A percentile compares a stretch with the other conserved stretches of the same genome.
Conservation (phyloP, 192 early-diverging fungal species). For the Coemansia sp. region DNA sequence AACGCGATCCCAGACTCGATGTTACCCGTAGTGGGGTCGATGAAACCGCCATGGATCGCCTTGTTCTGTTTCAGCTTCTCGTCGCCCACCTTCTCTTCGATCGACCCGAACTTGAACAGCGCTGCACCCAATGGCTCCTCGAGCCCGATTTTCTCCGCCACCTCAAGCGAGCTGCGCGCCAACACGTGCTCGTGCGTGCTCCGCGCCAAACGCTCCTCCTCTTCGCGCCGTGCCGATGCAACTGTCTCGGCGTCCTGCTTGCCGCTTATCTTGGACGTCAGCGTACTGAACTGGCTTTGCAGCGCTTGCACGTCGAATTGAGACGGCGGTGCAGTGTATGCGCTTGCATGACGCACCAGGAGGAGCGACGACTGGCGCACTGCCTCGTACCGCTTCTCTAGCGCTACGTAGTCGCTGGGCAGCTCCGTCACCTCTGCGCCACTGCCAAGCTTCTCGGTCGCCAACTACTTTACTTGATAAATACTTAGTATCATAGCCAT, state of each 20-base stretch:
- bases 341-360: constrained; percentile 72
- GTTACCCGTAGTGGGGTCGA: constrained; percentile 69
- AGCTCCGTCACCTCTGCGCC: constrained; percentile 86
- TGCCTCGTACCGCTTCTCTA: constrained; percentile 66
- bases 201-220: constrained; percentile 41
- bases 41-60: constrained; percentile 70
- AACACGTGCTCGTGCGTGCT: constrained; percentile 75
- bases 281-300: constrained; percentile 60
- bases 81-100: constrained; percentile 83
- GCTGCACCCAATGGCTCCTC: constrained; percentile 88
- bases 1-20: constrained; percentile 73
- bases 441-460: constrained; percentile 82
- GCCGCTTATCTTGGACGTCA: constrained; percentile 48
- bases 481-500: not conserved
- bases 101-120: constrained; percentile 80
- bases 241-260: constrained; percentile 59
- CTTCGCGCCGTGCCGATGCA: constrained; percentile 41
- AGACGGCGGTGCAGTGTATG: constrained; percentile 70
- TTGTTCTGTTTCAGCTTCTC: constrained; percentile 74
- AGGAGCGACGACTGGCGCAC: constrained; percentile 38
- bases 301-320: constrained; percentile 71
- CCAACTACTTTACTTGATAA: constrained; percentile 61
- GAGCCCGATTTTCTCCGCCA: constrained; percentile 65
- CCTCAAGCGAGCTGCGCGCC: constrained; percentile 63
- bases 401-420: constrained; percentile 87